Base-by-base conservation (phyloP, 1,284 basidiomycete genomes). In the Cystobasidium pallidum region DNA sequence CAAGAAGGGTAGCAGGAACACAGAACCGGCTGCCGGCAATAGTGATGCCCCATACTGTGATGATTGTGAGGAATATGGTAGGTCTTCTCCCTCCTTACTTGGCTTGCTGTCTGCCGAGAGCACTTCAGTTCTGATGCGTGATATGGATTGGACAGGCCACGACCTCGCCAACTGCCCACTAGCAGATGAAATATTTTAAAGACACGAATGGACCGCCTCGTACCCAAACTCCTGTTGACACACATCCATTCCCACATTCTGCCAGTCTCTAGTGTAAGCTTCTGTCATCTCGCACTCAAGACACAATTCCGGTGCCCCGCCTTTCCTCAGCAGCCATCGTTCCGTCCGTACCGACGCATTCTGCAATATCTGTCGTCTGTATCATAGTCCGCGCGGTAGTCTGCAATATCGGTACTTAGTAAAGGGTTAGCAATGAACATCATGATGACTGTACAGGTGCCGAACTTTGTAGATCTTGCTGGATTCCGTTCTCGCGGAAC, bases 61-160 rank as follows among this genome's bases (percentile, higher is more conserved):
- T 52, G 68, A 71, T 24, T 71, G 68, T 47, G 68, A 71, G 24
- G 68, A 57, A 24, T 64, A 59, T 55, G 68, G 68, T 51, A n/a
- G 41, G 62, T 64, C 13, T 28, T 26, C 13, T 45, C 8, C 34
- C 41, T 39, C 21, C n/a, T n/a, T n/a, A n/a, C n/a, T n/a, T n/a
- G n/a, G n/a, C n/a, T n/a, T n/a, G n/a, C n/a, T n/a, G n/a, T n/a
- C n/a, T n/a, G n/a, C n/a, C n/a, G n/a, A n/a, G n/a, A n/a, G n/a
- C n/a, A n/a, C n/a, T n/a, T n/a, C n/a, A n/a, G n/a, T n/a, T n/a
- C n/a, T n/a, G n/a, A n/a, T n/a, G n/a, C n/a, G n/a, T n/a, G n/a
- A n/a, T n/a, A n/a, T n/a, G n/a, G n/a, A n/a, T 17, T 47, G 32
- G 3, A n/a, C 43, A 64, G 62, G 62, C 28, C 62, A 64, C 15